phyloP scores from a whole-genome alignment of 345 rosid species.

The Rhizophora apiculata region DNA sequence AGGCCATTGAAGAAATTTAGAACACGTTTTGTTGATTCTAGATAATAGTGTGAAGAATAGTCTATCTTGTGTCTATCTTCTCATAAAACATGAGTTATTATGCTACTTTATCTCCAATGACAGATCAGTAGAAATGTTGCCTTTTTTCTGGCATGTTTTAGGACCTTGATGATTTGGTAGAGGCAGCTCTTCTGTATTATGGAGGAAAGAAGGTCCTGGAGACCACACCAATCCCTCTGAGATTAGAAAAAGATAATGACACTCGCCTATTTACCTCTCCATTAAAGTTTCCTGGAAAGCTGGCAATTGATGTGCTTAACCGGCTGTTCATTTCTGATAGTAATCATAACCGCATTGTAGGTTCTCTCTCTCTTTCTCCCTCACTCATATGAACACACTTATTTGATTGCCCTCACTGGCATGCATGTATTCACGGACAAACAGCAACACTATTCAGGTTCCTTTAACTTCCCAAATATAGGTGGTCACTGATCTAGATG shows the following conservation, averaged over 20 bases:
- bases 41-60: background rate
- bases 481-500: slow-evolving; percentile 88
- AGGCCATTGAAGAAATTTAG: background rate
- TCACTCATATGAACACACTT: background rate
- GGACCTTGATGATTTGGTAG: slow-evolving; percentile 89
- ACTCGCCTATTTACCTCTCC: slow-evolving; percentile 74
- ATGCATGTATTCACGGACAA: background rate
- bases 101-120: background rate
- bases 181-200: slow-evolving; percentile 78
- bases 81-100: background rate
- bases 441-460: background rate
- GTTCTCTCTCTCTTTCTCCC: slow-evolving; percentile 28
- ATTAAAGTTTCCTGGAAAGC: slow-evolving; percentile 90
- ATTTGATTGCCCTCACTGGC: background rate
- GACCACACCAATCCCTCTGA: slow-evolving; percentile 58
- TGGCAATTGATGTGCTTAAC: slow-evolving; percentile 77
- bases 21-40: background rate
- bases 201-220: slow-evolving; percentile 69
- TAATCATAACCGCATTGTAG: slow-evolving; percentile 91
- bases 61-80: background rate
- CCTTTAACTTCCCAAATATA: slow-evolving; percentile 31
- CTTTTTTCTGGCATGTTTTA: slow-evolving; percentile 19
- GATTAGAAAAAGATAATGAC: slow-evolving; percentile 80
- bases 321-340: slow-evolving; percentile 94
- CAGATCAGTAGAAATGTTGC: background rate